These are phyloP conservation scores for Oryza meyeriana DNA, from an alignment of 176 grass and related monocot species.

Conservation along the genomic window DNA sequence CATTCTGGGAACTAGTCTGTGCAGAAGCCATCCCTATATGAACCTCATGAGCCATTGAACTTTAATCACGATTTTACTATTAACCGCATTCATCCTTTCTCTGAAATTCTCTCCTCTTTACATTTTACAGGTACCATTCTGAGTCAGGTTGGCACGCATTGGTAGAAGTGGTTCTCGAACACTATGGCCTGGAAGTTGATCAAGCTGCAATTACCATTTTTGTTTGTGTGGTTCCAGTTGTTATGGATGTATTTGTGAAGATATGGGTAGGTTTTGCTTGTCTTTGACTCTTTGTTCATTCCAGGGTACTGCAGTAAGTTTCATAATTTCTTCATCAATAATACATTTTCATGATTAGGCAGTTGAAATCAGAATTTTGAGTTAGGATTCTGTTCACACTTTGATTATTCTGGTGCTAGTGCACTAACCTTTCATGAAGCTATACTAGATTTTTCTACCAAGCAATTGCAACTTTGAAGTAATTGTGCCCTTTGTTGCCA, in stretches of 20 bases:
- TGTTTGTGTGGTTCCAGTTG: slow-evolving; percentile 70
- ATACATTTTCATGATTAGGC: background rate
- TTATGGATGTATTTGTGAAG: slow-evolving; percentile 80
- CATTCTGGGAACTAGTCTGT: background rate
- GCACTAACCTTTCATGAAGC: background rate
- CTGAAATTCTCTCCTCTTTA: background rate
- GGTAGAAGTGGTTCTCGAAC: slow-evolving; percentile 71
- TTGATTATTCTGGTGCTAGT: background rate
- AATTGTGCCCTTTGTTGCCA: background rate
- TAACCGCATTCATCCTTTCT: background rate
- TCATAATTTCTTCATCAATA: background rate
- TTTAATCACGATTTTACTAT: background rate
- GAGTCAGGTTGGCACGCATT: slow-evolving; percentile 74
- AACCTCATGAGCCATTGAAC: background rate
- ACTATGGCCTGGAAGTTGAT: slow-evolving; percentile 80
- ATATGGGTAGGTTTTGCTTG: slow-evolving; percentile 48
- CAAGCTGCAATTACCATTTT: slow-evolving; percentile 79
- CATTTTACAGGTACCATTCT: slow-evolving; percentile 74
- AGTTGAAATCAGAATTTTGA: background rate
- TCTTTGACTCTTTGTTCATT: too few relatives aligned
- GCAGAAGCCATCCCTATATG: background rate
- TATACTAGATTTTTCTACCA: background rate
- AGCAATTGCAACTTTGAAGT: background rate
- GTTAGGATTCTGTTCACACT: background rate
- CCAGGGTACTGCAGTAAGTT: background rate